Base-by-base conservation (phyloP, 108 stramenopile species). In the Aurantiochytrium sp. region DNA sequence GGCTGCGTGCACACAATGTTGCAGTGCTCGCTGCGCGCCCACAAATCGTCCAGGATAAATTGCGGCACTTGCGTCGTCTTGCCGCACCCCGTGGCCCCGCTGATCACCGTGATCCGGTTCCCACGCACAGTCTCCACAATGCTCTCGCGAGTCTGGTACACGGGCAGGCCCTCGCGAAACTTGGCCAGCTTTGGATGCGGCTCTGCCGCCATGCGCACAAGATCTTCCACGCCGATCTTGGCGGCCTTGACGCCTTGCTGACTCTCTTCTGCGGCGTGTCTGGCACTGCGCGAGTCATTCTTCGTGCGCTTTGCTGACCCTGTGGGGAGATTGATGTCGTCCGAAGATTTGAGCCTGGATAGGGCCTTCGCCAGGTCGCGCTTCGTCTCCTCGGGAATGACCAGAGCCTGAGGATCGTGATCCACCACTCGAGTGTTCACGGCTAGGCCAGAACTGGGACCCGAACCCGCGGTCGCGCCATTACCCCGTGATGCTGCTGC, bases 1-100 rank as follows among this genome's bases (percentile, higher is more conserved):
- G 97, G 98, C 89, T 99, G 98, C 8, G 97, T 97, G 68, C 97
- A 95, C 52, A 98, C 91, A 91, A 98, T 96, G 87, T 96, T 96
- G 45, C 87, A 68, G 54, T 85, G 39, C 4, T 52, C 50, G 19
- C 93, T 95, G 3, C 91, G 89, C 45, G 81, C 45, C 24, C 96
- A 95, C 86, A 87, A 86, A 41, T 95, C 93, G 73, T 98, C 98
- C 32, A 98, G 87, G 81, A 99, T 92, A 52, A 95, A 96, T 87
- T 96, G 96, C 27, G 97, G 97, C 22, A 98, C 95, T 89, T 99
- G 98, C 4, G 97, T 97, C 53, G 93, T 91, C 88, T 95, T 95
- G 10, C 95, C 95, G 55, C 94, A 95, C 1, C 96, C 96, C 3
- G 96, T 97, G 45, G 94, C 96, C 12, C 95, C 96, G 4, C 89